Conservation (phyloP, 108 stramenopile species). For the Epithemia pelagica region DNA sequence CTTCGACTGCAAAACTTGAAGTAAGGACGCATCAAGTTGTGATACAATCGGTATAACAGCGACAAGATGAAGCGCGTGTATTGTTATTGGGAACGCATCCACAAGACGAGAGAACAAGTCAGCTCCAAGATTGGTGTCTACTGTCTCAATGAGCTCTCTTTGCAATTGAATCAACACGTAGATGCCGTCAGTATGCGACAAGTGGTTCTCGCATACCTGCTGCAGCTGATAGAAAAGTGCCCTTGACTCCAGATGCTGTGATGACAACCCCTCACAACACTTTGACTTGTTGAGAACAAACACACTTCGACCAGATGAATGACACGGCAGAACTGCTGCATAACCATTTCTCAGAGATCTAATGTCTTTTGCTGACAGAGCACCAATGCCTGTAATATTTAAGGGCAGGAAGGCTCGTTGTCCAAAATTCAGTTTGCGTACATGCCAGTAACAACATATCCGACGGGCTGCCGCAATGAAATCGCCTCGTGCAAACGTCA, state of each 20-base stretch:
- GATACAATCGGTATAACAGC: background rate
- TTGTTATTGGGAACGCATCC: background rate
- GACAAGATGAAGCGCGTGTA: background rate
- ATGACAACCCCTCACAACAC: background rate
- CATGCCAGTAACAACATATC: slow-evolving; percentile 3
- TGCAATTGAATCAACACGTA: background rate
- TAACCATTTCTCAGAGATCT: background rate
- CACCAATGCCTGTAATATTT: slow-evolving; percentile 2
- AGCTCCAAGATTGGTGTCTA: background rate
- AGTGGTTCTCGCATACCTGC: background rate
- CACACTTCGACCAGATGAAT: background rate
- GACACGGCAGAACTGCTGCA: background rate
- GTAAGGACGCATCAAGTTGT: background rate
- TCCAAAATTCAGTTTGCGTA: slow-evolving; percentile 6
- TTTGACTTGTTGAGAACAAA: background rate
- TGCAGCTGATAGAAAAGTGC: slow-evolving; percentile 1
- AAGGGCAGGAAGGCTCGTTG: slow-evolving; percentile 8
- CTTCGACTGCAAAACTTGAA: background rate
- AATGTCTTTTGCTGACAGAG: slow-evolving; percentile 5
- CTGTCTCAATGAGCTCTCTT: background rate
- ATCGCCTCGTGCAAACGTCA: slow-evolving; percentile 11
- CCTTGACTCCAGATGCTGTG: background rate
- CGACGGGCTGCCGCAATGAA: slow-evolving; percentile 5
- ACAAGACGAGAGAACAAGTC: background rate
- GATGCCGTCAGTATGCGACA: background rate